Evolutionary conservation across 495 filamentous ascomycete species (phyloP).

Genomic region (Neurospora sublineolata): DNA sequence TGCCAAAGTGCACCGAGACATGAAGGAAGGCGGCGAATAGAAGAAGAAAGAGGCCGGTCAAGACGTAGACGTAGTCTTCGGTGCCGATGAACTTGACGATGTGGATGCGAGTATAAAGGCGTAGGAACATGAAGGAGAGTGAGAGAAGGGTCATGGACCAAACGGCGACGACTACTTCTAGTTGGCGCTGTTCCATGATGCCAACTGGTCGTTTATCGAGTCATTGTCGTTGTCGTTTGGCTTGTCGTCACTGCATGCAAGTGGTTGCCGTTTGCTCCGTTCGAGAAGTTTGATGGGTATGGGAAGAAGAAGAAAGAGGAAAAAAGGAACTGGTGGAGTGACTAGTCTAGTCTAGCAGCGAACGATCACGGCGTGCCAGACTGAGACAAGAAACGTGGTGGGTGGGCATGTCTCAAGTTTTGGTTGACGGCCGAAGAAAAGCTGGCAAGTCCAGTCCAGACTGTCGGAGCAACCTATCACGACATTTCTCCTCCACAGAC

Average conservation of each 20-base stretch:
- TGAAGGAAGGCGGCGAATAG: constrained; percentile 24
- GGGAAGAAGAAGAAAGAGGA: neutral
- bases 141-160: constrained; percentile 27
- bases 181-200: constrained; percentile 12
- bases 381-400: neutral
- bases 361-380: neutral
- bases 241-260: neutral
- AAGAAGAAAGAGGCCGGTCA: constrained; percentile 25
- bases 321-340: neutral
- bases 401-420: neutral
- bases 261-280: neutral
- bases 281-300: neutral
- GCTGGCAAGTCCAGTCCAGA: neutral
- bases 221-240: neutral
- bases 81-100: constrained; percentile 27
- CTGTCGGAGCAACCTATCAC: neutral
- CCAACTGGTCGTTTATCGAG: neutral
- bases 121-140: constrained; percentile 19
- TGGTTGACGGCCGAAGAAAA: neutral
- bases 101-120: constrained; percentile 26
- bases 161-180: constrained; percentile 22
- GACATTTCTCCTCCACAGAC: neutral
- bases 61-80: constrained; percentile 27
- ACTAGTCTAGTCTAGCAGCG: neutral
- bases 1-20: constrained; percentile 22